Conservation (phyloP, 2,329 filamentous ascomycete genomes). For the Mycosphaerella sp. region DNA sequence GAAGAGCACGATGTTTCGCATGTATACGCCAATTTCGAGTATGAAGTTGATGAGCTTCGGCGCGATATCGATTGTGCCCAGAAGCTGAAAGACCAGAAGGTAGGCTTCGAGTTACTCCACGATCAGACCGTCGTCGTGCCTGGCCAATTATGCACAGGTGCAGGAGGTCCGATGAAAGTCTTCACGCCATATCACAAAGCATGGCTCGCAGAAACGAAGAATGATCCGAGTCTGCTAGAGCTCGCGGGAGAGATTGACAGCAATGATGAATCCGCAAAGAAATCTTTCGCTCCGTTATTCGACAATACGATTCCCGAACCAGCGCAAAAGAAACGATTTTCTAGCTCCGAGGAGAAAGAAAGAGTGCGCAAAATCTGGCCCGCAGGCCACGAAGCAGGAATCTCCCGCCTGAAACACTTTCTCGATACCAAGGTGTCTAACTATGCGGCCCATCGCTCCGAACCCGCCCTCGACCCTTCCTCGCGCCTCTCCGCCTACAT, state of each 20-base stretch:
- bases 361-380: slow-evolving; percentile 42
- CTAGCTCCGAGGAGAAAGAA: slow-evolving; percentile 35
- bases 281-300: slow-evolving; percentile 53
- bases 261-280: slow-evolving; percentile 41
- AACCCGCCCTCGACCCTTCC: slow-evolving; percentile 39
- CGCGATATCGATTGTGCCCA: slow-evolving; percentile 43
- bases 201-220: slow-evolving; percentile 42
- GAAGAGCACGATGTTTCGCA: slow-evolving; percentile 42
- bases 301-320: slow-evolving; percentile 40
- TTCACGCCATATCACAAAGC: slow-evolving; percentile 47
- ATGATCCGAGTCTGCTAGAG: slow-evolving; percentile 40
- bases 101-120: slow-evolving; percentile 42
- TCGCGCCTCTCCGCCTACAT: slow-evolving; percentile 42
- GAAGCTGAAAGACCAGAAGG: slow-evolving; percentile 30
- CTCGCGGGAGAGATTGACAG: slow-evolving; percentile 37
- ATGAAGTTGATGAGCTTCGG: slow-evolving; percentile 83
- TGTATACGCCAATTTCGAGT: slow-evolving; percentile 60
- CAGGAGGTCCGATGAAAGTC: slow-evolving; percentile 45
- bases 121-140: slow-evolving; percentile 47
- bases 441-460: slow-evolving; percentile 39
- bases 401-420: slow-evolving; percentile 38
- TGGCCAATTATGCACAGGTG: slow-evolving; percentile 38
- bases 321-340: slow-evolving; percentile 39
- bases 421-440: slow-evolving; percentile 35
- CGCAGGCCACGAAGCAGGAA: slow-evolving; percentile 39